phyloP scores from a whole-genome alignment of 352 stramenopile genomes.

The Hyphochytrium catenoides region DNA sequence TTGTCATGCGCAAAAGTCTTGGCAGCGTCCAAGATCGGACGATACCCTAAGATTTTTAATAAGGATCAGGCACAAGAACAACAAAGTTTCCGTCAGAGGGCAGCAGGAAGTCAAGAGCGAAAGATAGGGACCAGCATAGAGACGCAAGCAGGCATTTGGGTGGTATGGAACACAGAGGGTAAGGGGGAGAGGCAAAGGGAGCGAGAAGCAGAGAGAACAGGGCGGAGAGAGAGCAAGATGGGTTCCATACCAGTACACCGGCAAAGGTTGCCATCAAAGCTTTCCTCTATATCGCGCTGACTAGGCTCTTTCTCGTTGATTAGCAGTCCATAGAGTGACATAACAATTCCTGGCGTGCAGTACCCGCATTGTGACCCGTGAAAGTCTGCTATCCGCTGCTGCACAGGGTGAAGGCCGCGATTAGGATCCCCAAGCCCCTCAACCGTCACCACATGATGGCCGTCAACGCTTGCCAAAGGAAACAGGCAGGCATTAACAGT shows the following conservation, averaged over 20 bases:
- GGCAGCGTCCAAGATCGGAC: conserved; percentile 48
- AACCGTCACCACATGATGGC: conserved; percentile 48
- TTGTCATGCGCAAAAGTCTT: too few species aligned
- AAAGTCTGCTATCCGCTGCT: conserved; percentile 63
- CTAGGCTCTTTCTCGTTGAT: conserved; percentile 40
- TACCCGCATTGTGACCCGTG: conserved; percentile 84
- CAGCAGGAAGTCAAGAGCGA: too few species aligned
- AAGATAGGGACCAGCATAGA: too few species aligned
- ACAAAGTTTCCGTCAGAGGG: too few species aligned
- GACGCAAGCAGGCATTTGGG: too few species aligned
- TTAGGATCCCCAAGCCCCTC: conserved; percentile 32
- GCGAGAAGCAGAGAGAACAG: too few species aligned
- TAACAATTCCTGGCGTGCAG: conserved; percentile 65
- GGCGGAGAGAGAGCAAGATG: conserved; percentile 14
- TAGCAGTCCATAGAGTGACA: conserved; percentile 45
- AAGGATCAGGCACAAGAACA: too few species aligned
- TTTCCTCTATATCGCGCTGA: conserved; percentile 70
- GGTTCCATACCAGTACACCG: conserved; percentile 67
- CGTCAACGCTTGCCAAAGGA: conserved; percentile 36
- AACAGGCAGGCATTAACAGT: conserved; percentile 62
- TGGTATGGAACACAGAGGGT: too few species aligned
- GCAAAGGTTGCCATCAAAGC: conserved; percentile 86
- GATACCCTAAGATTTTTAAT: too few species aligned
- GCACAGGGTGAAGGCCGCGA: conserved; percentile 40
- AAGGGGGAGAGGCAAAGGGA: too few species aligned